A percentile compares a stretch with the other conserved stretches of the same genome.
Evolutionary conservation across 2,329 filamentous ascomycete species (phyloP).

Genomic region (Aspergillus sp.): DNA sequence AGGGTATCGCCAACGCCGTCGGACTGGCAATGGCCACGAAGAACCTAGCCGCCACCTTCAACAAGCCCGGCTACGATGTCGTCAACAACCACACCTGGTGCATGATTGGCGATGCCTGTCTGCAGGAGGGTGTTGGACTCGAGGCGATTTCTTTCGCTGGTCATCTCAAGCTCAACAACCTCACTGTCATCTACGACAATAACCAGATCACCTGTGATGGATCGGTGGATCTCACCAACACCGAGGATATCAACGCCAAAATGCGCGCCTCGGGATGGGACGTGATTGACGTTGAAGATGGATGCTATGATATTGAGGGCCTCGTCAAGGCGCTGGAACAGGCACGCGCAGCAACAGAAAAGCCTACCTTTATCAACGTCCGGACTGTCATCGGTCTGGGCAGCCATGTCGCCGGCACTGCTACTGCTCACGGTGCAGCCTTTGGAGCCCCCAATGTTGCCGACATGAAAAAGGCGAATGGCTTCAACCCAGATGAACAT

Average conservation of each 20-base stretch:
- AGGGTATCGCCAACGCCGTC: conserved; percentile 58
- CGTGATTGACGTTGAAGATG: conserved; percentile 51
- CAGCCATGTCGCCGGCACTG: conserved; percentile 39
- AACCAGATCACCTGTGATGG: conserved; percentile 57
- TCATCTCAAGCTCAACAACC: conserved; percentile 50
- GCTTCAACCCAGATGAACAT: conserved; percentile 46
- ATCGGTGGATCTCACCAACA: conserved; percentile 49
- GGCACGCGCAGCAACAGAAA: conserved; percentile 41
- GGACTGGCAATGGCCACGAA: conserved; percentile 56
- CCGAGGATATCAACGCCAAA: conserved; percentile 53
- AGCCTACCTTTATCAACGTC: conserved; percentile 56
- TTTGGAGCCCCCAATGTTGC: conserved; percentile 52
- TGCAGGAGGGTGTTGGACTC: conserved; percentile 53
- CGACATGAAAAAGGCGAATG: conserved; percentile 49
- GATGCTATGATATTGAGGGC: conserved; percentile 46
- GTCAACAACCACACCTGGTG: conserved; percentile 52
- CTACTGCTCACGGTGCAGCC: conserved; percentile 55
- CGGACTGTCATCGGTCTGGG: conserved; percentile 54
- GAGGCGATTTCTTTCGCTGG: conserved; percentile 54
- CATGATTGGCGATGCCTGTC: conserved; percentile 54
- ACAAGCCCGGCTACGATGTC: conserved; percentile 45
- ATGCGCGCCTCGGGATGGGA: conserved; percentile 55
- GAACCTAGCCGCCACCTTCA: conserved; percentile 52
- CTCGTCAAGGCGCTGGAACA: conserved; percentile 46
- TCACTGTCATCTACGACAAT: conserved; percentile 56